These are phyloP conservation scores for Triticum aestivum DNA, from an alignment of 176 grass and related monocot species.

Conservation along the genomic window DNA sequence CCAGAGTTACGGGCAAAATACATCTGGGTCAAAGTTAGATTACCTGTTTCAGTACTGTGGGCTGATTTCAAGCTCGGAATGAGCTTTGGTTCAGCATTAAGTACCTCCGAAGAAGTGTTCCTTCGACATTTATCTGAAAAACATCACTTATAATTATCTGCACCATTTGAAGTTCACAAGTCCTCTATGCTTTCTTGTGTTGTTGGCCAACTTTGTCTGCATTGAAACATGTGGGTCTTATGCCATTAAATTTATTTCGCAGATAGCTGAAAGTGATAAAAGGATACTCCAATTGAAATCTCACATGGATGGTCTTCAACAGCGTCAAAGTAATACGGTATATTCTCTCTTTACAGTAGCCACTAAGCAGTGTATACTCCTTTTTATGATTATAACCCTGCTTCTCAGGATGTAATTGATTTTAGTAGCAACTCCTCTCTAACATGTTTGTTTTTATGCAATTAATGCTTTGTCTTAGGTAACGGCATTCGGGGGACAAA, in stretches of 20 bases:
- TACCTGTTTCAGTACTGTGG: neutral
- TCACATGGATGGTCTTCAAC: slow-evolving; percentile 56
- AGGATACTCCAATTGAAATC: slow-evolving; percentile 32
- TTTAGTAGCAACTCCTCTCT: neutral
- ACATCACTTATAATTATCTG: neutral
- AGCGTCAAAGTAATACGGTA: slow-evolving; percentile 61
- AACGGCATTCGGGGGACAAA: slow-evolving; percentile 78
- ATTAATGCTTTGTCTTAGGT: slow-evolving; percentile 39
- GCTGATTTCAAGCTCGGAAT: neutral
- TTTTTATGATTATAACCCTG: neutral
- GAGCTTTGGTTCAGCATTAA: slow-evolving; percentile 1
- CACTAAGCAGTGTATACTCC: neutral
- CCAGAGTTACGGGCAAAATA: neutral
- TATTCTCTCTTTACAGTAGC: neutral
- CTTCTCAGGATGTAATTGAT: neutral
- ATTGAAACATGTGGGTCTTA: slow-evolving; percentile 15
- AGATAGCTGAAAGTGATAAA: slow-evolving; percentile 52
- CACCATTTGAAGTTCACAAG: slow-evolving; percentile 5
- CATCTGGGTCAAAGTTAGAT: neutral
- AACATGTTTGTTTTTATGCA: slow-evolving; percentile 13
- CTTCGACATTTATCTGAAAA: neutral
- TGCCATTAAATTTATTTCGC: slow-evolving; percentile 27
- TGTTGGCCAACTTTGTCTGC: slow-evolving; percentile 7
- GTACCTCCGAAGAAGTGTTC: neutral
- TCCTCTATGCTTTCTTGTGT: neutral